Evolutionary conservation across 2,329 filamentous ascomycete species (phyloP), one percentile per base, ranked within the genome.

Genomic region (Thelonectria blattea): DNA sequence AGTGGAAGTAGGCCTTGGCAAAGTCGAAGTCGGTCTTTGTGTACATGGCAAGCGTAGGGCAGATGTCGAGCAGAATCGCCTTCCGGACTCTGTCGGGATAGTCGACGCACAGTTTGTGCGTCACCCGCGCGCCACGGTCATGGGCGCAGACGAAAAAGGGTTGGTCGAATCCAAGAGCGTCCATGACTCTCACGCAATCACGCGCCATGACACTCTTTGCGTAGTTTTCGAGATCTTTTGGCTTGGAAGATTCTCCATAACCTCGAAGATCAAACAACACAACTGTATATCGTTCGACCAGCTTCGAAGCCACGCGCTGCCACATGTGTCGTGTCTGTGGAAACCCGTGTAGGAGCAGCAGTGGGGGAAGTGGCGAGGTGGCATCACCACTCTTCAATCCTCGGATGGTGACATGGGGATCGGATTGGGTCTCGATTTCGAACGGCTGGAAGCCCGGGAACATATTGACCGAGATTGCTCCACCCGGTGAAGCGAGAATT

Each of bases 21-120:
- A 84, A 81, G 0, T 72, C 71, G 5, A 75, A 65, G 52, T 78
- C 64, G 3, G 78, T 78, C 15, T 77, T 71, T 50, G 74, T 73
- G 72, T 81, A 87, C 80, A 85, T 85, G 6, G 77, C 77, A 11
- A 83, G 76, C 0, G 83, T 86, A 2, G 84, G 85, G 42, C 80
- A 82, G 45, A 86, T 84, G 58, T 85, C 83, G 2, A 85, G 73
- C 1, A 85, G 61, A 42, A 84, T 78, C 0, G 76, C 73, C 56
- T 73, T 81, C 17, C 67, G 62, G 1, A 85, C 74, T 11, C 77
- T 75, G 0, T 69, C 58, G 0, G 77, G 75, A 41, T 79, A 76
- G 54, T 82, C 80, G 15, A 85, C 82, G 39, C 79, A 79, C 0
- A 87, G 73, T 58, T 83, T 82, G 63, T 87, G 85, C 0, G 82